Base-by-base conservation (phyloP, 1,284 basidiomycete species). In the Amylostereum chailletii region DNA sequence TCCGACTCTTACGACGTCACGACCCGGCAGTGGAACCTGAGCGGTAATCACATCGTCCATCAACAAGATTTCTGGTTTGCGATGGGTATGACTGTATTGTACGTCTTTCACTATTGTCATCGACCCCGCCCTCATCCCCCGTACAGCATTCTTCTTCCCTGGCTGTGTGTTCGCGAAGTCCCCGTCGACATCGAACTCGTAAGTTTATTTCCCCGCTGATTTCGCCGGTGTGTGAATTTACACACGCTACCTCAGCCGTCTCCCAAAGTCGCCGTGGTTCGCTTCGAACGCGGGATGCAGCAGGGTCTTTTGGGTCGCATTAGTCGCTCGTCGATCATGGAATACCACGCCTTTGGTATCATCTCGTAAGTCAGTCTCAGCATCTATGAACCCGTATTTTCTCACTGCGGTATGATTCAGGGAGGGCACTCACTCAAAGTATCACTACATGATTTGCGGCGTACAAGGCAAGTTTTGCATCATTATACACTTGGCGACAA, bases 21-120 rank as follows among this genome's bases (percentile, higher is more conserved):
- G 19, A 78, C 74, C 32, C 69, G 66, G 47, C 65, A 70, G 26
- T 87, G 82, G 81, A 71, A 77, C 53, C 66, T 72, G 29, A 74
- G 67, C 48, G 79, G 76, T 44, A 62, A 64, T 36, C 70, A 78
- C 50, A 65, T 87, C 49, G 62, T 84, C 53, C 74, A 68, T 39
- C 81, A 84, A 52, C 84, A 87, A 62, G 77, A 86, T 56, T 83
- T 87, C 65, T 88, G 84, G 84, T 86, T 78, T 62, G 75, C 74
- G 7, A 65, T 86, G 53, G 76, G 76, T 47, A 87, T 90, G 82
- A 82, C 84, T 3, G 60, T 78, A 29, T 80, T 87, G 86, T 86
- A 53, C 64, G 80, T 68, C 11, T 45, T 6, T 27, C 5, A 43
- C 29, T 38, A 31, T 7, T 7, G 19, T 26, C 27, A 29, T 46